Evolutionary conservation across 352 stramenopile genomes (phyloP).

Genomic region (Globisporangium acanthophoron): DNA sequence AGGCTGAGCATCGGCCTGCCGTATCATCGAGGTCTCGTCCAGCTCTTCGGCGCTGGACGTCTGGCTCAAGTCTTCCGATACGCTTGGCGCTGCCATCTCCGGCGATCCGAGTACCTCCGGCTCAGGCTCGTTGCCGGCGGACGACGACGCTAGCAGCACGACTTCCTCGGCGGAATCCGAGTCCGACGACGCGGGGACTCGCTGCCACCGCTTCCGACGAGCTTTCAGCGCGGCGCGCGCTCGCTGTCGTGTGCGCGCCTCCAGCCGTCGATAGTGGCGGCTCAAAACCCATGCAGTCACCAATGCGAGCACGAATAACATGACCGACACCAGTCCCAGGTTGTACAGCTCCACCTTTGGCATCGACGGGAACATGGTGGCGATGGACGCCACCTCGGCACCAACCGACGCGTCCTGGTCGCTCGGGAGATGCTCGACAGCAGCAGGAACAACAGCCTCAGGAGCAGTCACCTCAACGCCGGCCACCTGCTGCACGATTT

Average conservation of each 20-base stretch:
- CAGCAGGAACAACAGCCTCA: not conserved
- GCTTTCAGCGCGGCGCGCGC: slow-evolving; percentile 6
- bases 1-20: not conserved
- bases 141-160: slow-evolving; percentile 20
- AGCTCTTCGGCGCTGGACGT: not conserved
- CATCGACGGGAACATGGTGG: not conserved
- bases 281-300: slow-evolving; percentile 24
- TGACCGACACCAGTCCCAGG: slow-evolving; percentile 2
- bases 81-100: not conserved
- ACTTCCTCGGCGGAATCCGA: slow-evolving; percentile 35
- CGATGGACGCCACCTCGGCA: not conserved
- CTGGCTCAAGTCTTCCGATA: not conserved
- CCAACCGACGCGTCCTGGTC: not conserved
- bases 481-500: not conserved
- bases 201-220: slow-evolving; percentile 29
- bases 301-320: slow-evolving; percentile 14
- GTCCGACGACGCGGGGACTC: slow-evolving; percentile 11
- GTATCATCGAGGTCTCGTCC: not conserved
- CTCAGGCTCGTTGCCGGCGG: slow-evolving; percentile 9
- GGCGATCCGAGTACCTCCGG: slow-evolving; percentile 6
- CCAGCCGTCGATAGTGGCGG: slow-evolving; percentile 14
- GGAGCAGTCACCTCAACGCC: not conserved
- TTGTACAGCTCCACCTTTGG: slow-evolving; percentile 5
- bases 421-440: not conserved
- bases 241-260: not conserved